Evolutionary conservation across 768 basidiomycete species (phyloP).

Genomic region (Crassisporium funariophilum): DNA sequence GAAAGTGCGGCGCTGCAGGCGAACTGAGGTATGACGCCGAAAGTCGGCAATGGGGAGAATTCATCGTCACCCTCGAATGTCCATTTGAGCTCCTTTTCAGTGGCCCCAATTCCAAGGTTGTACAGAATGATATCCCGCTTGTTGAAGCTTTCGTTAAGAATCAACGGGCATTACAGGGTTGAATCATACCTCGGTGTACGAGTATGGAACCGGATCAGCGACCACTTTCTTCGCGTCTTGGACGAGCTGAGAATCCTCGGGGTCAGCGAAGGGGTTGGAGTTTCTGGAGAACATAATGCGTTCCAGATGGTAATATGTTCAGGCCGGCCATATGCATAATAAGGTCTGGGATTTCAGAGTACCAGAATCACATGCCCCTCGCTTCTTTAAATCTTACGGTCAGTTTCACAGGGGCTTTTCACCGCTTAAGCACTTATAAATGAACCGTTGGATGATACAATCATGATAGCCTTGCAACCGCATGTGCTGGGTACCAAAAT

Average conservation of each 20-base stretch:
- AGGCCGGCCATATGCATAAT: too few relatives aligned
- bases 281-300: constrained; percentile 44
- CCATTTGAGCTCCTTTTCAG: constrained; percentile 90
- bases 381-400: too few relatives aligned
- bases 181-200: constrained; percentile 65
- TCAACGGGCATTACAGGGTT: background rate
- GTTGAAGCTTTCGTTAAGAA: background rate
- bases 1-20: constrained; percentile 59
- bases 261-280: constrained; percentile 61
- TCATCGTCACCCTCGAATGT: constrained; percentile 87
- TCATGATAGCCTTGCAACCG: too few relatives aligned
- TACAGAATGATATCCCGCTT: constrained; percentile 89
- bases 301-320: too few relatives aligned
- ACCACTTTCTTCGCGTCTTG: constrained; percentile 73
- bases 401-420: too few relatives aligned
- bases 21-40: constrained; percentile 95
- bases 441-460: too few relatives aligned
- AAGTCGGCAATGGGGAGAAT: constrained; percentile 88
- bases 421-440: too few relatives aligned
- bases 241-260: constrained; percentile 83
- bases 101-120: constrained; percentile 94
- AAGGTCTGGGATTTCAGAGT: too few relatives aligned
- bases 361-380: constrained; percentile 26
- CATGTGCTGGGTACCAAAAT: background rate
- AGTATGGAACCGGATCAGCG: constrained; percentile 59